phyloP scores from a whole-genome alignment of 2,329 filamentous ascomycete species.

The Ophiocordyceps sinensis region DNA sequence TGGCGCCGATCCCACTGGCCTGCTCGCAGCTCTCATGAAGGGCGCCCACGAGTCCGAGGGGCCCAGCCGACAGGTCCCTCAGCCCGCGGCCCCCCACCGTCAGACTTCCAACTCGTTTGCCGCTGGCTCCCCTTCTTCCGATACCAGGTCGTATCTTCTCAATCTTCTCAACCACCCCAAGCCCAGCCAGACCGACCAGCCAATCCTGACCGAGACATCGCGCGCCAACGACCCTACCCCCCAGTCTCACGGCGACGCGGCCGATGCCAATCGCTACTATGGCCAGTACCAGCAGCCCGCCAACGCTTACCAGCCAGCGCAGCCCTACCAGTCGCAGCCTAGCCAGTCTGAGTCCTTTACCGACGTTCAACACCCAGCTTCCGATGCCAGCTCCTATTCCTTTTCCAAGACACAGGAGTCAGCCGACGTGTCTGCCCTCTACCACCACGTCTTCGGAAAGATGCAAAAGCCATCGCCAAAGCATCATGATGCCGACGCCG shows the following conservation, averaged over 20 bases:
- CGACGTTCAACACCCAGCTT: constrained; percentile 9
- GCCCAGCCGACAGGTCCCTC: constrained; percentile 8
- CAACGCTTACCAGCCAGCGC: constrained; percentile 11
- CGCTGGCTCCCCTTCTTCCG: constrained; percentile 39
- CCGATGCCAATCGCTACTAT: constrained; percentile 14
- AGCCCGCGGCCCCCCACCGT: constrained; percentile 9
- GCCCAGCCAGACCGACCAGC: constrained; percentile 42
- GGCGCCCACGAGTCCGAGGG: constrained; percentile 36
- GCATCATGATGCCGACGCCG: constrained; percentile 21
- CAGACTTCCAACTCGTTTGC: constrained; percentile 24
- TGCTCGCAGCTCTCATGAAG: constrained; percentile 47
- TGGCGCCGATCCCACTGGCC: constrained; percentile 39
- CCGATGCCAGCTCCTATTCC: constrained; percentile 12
- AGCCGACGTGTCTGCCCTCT: constrained; percentile 19
- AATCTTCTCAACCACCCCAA: constrained; percentile 72
- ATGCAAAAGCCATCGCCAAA: constrained; percentile 25
- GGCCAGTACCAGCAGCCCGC: constrained; percentile 15
- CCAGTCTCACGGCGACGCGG: constrained; percentile 21
- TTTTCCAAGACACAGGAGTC: constrained; percentile 20
- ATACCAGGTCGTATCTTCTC: constrained; percentile 75
- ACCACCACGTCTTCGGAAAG: constrained; percentile 23
- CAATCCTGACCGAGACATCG: constrained; percentile 24
- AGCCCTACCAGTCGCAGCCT: constrained; percentile 9
- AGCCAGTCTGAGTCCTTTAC: constrained; percentile 11
- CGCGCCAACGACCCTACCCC: constrained; percentile 30